Evolutionary conservation across 768 basidiomycete species (phyloP).

Genomic region (Grammothele lineata): DNA sequence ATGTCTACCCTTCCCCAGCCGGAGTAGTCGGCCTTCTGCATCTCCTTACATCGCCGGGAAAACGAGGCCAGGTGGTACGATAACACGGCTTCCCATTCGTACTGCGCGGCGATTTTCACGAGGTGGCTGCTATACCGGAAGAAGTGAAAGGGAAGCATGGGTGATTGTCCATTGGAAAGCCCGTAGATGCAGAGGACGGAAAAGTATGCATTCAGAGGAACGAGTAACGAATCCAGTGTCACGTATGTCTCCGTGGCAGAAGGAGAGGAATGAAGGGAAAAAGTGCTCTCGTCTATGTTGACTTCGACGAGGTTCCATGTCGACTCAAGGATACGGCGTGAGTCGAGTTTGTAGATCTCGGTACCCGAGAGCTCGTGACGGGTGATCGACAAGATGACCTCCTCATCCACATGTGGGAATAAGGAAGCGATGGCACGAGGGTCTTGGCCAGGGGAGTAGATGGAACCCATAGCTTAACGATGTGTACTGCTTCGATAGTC

Average conservation of each 20-base stretch:
- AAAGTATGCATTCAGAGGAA: constrained; percentile 27
- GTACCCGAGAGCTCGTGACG: constrained; percentile 22
- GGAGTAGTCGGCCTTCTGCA: constrained; percentile 24
- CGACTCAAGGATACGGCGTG: constrained; percentile 26
- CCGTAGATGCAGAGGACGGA: constrained; percentile 25
- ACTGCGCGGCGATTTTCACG: constrained; percentile 25
- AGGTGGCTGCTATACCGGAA: constrained; percentile 29
- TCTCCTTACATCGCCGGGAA: constrained; percentile 24
- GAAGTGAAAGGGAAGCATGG: constrained; percentile 23
- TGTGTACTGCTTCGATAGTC: neutral
- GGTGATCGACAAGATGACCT: constrained; percentile 19
- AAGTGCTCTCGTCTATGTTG: constrained; percentile 21
- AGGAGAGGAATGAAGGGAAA: constrained; percentile 17
- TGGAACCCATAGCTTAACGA: constrained; percentile 8
- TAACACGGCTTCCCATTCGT: constrained; percentile 26
- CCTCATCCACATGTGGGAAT: constrained; percentile 24
- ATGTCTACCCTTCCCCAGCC: constrained; percentile 27
- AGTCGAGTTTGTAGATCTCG: constrained; percentile 28
- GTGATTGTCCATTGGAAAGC: constrained; percentile 19
- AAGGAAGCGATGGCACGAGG: constrained; percentile 16
- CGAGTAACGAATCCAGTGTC: constrained; percentile 25
- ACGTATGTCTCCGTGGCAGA: constrained; percentile 24
- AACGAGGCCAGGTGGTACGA: constrained; percentile 26
- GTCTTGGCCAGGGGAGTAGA: constrained; percentile 15
- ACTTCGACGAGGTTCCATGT: constrained; percentile 25